A percentile compares a stretch with the other conserved stretches of the same genome.
These are phyloP conservation scores for Moelleriella libera DNA, from an alignment of 2,329 filamentous ascomycete species.

Conservation along the genomic window DNA sequence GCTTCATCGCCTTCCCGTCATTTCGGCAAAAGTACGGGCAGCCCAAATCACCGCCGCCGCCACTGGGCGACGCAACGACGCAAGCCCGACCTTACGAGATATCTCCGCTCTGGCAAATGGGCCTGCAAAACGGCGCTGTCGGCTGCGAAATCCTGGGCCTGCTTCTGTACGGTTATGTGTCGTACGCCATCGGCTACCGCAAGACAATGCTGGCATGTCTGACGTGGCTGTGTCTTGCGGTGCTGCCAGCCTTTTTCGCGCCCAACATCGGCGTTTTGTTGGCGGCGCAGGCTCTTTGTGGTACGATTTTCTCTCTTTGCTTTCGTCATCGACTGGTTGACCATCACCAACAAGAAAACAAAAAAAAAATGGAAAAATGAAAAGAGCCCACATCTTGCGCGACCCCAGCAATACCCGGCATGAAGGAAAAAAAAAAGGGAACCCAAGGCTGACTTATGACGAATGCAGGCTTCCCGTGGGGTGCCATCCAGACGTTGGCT, in stretches of 20 bases:
- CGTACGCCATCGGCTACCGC: slow-evolving; percentile 21
- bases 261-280: slow-evolving; percentile 16
- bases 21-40: slow-evolving; percentile 13
- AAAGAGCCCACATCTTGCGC: too few relatives aligned
- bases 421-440: too few relatives aligned
- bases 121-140: slow-evolving; percentile 9
- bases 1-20: slow-evolving; percentile 10
- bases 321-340: not conserved
- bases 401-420: too few relatives aligned
- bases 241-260: slow-evolving; percentile 24
- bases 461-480: slow-evolving; percentile 17
- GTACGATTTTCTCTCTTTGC: slow-evolving; percentile 3
- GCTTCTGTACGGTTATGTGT: slow-evolving; percentile 23
- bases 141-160: slow-evolving; percentile 19
- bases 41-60: not conserved
- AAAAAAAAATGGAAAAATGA: too few relatives aligned
- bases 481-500: slow-evolving; percentile 19
- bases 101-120: slow-evolving; percentile 11
- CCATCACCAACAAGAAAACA: too few relatives aligned
- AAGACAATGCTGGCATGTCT: slow-evolving; percentile 23
- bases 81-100: slow-evolving; percentile 19
- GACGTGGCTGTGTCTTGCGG: slow-evolving; percentile 18
- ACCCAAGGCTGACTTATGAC: not conserved
- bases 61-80: not conserved
- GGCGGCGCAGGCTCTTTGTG: slow-evolving; percentile 18